phyloP scores from a whole-genome alignment of 805 yeast genomes.

The Debaryomyces prosopidis region DNA sequence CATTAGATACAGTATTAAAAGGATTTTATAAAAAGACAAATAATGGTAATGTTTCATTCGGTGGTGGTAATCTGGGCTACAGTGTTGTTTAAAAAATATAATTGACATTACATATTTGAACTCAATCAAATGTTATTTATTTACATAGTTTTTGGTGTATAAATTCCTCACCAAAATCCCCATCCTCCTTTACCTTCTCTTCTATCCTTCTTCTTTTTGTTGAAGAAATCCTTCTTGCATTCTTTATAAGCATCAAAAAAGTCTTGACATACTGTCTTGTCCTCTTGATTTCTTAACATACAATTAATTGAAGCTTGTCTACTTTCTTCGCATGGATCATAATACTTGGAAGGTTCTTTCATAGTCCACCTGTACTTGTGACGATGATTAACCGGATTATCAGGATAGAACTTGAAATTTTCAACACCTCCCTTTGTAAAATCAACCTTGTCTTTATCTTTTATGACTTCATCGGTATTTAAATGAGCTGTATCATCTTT shows the following conservation, averaged over 20 bases:
- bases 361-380: constrained; percentile 69
- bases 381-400: constrained; percentile 71
- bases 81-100: constrained; percentile 2
- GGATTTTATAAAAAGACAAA: constrained; percentile 5
- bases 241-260: constrained; percentile 93
- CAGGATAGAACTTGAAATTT: constrained; percentile 76
- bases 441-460: constrained; percentile 45
- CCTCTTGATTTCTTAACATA: constrained; percentile 72
- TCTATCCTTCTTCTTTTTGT: constrained; percentile 36
- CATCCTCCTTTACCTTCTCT: constrained; percentile 42
- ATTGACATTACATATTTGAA: too few species aligned
- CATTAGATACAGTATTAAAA: constrained; percentile 4
- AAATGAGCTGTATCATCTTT: not conserved
- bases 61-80: constrained; percentile 10
- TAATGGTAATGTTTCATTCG: constrained; percentile 3
- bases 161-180: constrained; percentile 35
- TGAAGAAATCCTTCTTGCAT: constrained; percentile 64
- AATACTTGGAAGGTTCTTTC: constrained; percentile 81
- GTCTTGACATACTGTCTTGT: constrained; percentile 63
- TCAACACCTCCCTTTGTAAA: constrained; percentile 57
- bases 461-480: constrained; percentile 25
- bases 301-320: constrained; percentile 86
- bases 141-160: not conserved
- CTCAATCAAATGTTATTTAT: too few species aligned
- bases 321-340: constrained; percentile 91